Percentiles rank a stretch among this genome's conserved stretches.
These are phyloP conservation scores for Annulohypoxylon nitens DNA, from an alignment of 495 filamentous ascomycete species.

Conservation along the genomic window DNA sequence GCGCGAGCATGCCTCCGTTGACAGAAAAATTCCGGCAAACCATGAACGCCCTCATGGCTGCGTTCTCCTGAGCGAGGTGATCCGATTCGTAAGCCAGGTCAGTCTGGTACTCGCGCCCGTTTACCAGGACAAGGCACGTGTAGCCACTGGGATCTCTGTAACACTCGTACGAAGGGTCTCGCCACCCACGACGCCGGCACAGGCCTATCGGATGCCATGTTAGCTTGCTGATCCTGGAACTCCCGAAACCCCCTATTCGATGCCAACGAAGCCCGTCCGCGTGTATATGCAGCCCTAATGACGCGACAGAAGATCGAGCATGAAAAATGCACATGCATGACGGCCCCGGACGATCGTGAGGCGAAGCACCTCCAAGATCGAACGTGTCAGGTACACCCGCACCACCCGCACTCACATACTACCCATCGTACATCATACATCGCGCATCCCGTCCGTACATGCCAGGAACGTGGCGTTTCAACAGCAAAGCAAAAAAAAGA, in stretches of 20 bases:
- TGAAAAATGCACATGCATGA: constrained; percentile 56
- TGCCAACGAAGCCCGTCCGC: constrained; percentile 48
- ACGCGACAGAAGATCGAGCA: constrained; percentile 54
- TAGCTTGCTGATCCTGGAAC: constrained; percentile 58
- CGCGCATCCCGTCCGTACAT: constrained; percentile 33
- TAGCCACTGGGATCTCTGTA: constrained; percentile 79
- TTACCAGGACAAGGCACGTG: constrained; percentile 92
- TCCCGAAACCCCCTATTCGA: constrained; percentile 45
- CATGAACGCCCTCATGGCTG: constrained; percentile 96
- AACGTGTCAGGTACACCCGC: constrained; percentile 40
- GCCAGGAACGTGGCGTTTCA: constrained; percentile 48
- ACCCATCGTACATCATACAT: constrained; percentile 10
- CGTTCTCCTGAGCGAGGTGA: constrained; percentile 88
- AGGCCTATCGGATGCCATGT: constrained; percentile 76
- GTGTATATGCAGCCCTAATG: constrained; percentile 52
- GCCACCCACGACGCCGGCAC: constrained; percentile 95
- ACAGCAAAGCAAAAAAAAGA: constrained; percentile 27
- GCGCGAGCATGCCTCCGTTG: constrained; percentile 92
- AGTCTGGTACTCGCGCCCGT: constrained; percentile 96
- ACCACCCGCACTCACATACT: constrained; percentile 17
- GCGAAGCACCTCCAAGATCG: constrained; percentile 13
- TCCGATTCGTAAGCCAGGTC: constrained; percentile 86
- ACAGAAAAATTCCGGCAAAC: constrained; percentile 99
- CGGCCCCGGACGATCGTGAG: constrained; percentile 56
- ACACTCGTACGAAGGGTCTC: constrained; percentile 89